These are phyloP conservation scores for Ogataea minuta DNA, from an alignment of 805 yeast genomes.

Conservation along the genomic window DNA sequence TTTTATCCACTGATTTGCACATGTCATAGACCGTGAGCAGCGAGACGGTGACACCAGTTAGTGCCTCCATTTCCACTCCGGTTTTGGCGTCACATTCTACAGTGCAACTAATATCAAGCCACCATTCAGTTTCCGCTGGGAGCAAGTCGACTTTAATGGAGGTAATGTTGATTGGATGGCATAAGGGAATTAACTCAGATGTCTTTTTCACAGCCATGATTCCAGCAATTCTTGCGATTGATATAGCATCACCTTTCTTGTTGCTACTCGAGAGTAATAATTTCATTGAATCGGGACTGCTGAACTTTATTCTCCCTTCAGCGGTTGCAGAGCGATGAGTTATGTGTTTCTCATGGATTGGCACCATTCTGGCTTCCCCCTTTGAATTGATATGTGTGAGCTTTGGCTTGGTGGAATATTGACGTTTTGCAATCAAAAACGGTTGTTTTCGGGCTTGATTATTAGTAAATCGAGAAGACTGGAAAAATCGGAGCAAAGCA, in stretches of 20 bases:
- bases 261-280: constrained; percentile 37
- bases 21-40: constrained; percentile 53
- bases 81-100: constrained; percentile 51
- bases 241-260: constrained; percentile 53
- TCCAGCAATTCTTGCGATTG: constrained; percentile 48
- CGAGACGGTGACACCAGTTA: constrained; percentile 44
- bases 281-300: constrained; percentile 31
- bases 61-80: constrained; percentile 60
- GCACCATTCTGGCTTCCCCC: constrained; percentile 47
- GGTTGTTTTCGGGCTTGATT: not conserved
- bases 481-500: constrained; percentile 1
- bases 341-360: constrained; percentile 38
- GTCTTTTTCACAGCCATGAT: constrained; percentile 53
- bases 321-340: constrained; percentile 46
- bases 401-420: constrained; percentile 9
- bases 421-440: not conserved
- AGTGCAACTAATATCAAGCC: constrained; percentile 34
- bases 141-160: constrained; percentile 38
- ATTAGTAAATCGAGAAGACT: constrained; percentile 11
- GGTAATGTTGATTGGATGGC: constrained; percentile 47
- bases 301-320: constrained; percentile 40
- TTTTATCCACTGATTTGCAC: constrained; percentile 57
- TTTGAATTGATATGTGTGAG: constrained; percentile 40
- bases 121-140: constrained; percentile 18
- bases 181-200: constrained; percentile 45